Percentiles rank a stretch among this genome's conserved stretches.
These are phyloP conservation scores for Porphyrellus sp. DNA, from an alignment of 1,284 basidiomycete genomes.

Conservation along the genomic window DNA sequence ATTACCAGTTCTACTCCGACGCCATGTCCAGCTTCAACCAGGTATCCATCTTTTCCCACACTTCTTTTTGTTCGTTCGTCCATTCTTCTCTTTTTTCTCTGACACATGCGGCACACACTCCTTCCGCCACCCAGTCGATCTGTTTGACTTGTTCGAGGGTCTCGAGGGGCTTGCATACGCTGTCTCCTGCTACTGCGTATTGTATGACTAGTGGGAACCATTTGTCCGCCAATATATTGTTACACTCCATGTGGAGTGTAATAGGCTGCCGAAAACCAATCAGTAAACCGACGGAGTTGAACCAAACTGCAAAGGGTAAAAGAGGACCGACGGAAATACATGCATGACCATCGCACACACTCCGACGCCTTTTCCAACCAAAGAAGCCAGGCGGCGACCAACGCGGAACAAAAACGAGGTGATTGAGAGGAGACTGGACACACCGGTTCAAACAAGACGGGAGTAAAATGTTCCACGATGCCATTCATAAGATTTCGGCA, in stretches of 20 bases:
- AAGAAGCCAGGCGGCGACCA: neutral
- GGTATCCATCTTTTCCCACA: conserved; percentile 59
- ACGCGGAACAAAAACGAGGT: neutral
- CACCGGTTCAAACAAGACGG: conserved; percentile 64
- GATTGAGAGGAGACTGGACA: conserved; percentile 11
- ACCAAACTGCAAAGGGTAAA: neutral
- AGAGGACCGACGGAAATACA: neutral
- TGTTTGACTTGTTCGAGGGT: conserved; percentile 56
- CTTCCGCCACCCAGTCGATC: conserved; percentile 55
- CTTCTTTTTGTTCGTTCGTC: conserved; percentile 52
- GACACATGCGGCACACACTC: conserved; percentile 57
- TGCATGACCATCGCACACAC: neutral
- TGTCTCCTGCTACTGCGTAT: conserved; percentile 54
- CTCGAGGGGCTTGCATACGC: conserved; percentile 66
- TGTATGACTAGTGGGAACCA: conserved; percentile 69
- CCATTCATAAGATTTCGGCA: conserved; percentile 46
- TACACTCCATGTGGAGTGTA: conserved; percentile 68
- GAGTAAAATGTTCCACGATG: conserved; percentile 64
- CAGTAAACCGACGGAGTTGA: neutral
- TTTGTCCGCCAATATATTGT: conserved; percentile 60
- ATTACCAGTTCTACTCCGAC: conserved; percentile 3
- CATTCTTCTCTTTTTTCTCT: conserved; percentile 62
- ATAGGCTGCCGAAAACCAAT: conserved; percentile 36
- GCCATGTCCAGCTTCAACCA: conserved; percentile 43
- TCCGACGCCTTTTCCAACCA: neutral